These are phyloP conservation scores for Porodaedalea pini DNA, from an alignment of 1,284 basidiomycete species.

Conservation along the genomic window DNA sequence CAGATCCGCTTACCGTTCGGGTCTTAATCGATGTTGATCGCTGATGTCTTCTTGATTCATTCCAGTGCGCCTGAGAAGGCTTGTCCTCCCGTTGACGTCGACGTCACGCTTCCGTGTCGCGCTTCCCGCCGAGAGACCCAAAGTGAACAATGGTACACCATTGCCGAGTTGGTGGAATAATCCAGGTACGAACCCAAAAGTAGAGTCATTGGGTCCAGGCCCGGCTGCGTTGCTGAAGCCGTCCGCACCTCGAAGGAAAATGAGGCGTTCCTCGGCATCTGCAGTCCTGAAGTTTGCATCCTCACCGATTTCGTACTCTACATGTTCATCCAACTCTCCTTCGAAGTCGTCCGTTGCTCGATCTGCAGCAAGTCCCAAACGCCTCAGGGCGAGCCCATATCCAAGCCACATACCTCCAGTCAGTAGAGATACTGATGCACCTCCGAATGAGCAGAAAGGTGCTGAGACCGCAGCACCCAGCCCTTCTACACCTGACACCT, in stretches of 20 bases:
- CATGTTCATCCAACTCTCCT: background rate
- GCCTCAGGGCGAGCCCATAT: background rate
- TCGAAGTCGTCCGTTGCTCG: background rate
- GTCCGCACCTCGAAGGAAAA: background rate
- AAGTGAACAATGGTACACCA: background rate
- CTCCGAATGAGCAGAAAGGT: background rate
- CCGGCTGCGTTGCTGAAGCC: background rate
- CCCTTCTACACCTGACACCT: background rate
- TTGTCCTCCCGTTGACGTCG: slow-evolving; percentile 16
- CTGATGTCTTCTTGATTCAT: background rate
- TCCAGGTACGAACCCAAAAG: background rate
- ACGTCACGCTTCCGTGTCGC: slow-evolving; percentile 14
- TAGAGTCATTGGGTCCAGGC: background rate
- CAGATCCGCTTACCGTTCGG: background rate
- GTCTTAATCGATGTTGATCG: background rate
- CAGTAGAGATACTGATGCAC: background rate
- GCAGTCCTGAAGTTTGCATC: background rate
- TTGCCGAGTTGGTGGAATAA: background rate
- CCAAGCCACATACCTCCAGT: background rate
- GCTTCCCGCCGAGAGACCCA: background rate
- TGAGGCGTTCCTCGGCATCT: background rate
- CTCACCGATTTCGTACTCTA: background rate
- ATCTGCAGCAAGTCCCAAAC: background rate
- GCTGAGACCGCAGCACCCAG: background rate
- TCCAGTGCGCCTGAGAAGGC: slow-evolving; percentile 16